Conservation (phyloP, 202 grass and related monocot species). For the Eragrostis tef region DNA sequence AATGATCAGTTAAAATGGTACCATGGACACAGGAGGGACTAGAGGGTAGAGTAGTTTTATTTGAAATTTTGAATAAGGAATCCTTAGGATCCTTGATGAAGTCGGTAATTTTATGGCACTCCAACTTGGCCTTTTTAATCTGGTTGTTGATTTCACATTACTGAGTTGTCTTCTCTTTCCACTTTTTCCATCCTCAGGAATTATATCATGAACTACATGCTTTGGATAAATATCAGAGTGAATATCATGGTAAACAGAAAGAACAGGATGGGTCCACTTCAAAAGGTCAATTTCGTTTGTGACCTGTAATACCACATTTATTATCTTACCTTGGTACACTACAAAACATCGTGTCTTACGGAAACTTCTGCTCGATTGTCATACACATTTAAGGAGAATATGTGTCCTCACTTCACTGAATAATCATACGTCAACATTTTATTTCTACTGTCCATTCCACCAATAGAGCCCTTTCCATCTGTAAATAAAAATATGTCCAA, state of each 20-base stretch:
- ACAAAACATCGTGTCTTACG: conserved; percentile 9
- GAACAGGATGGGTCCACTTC: conserved; percentile 62
- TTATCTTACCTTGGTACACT: conserved; percentile 29
- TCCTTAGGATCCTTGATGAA: conserved; percentile 19
- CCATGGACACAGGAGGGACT: neutral
- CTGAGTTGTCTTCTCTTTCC: conserved; percentile 32
- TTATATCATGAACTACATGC: conserved; percentile 93
- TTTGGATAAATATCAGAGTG: conserved; percentile 88
- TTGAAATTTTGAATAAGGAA: neutral
- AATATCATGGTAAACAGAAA: conserved; percentile 72
- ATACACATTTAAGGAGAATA: conserved; percentile 12
- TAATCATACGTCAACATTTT: neutral
- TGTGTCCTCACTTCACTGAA: conserved; percentile 1
- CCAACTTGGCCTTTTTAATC: conserved; percentile 23
- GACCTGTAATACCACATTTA: conserved; percentile 18
- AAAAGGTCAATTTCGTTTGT: conserved; percentile 69
- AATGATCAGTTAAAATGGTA: conserved; percentile 18
- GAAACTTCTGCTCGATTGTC: neutral
- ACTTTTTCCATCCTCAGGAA: conserved; percentile 57
- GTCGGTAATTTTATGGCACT: neutral
- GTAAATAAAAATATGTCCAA: conserved; percentile 3
- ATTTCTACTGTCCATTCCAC: neutral
- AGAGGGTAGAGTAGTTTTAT: conserved; percentile 20
- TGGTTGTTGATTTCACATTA: conserved; percentile 41
- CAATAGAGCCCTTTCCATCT: neutral